Base-by-base conservation (phyloP, 1,139 yeast genomes). In the Scheffersomyces quercinus region DNA sequence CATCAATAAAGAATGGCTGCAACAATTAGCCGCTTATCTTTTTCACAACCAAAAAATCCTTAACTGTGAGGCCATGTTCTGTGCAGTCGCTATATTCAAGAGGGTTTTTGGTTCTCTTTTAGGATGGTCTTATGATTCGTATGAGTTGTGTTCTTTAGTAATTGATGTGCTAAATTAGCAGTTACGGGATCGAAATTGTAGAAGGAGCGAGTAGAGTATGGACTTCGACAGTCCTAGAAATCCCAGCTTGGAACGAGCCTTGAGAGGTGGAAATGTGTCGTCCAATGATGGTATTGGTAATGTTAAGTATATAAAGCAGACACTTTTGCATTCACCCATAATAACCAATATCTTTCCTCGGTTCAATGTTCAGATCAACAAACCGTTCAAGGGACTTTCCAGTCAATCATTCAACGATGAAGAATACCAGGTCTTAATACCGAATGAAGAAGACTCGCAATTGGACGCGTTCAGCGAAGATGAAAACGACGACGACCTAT, bases 381-480 rank as follows among this genome's bases (percentile, higher is more conserved):
- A 74, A 49, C 65, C 67, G 11, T 62, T 70, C 30, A 50, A 58
- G 13, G 75, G 73, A 7, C 59, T 72, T 28, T 46, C 66, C 13
- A 64, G 68, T 48, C 49, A 60, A 5, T 63, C 72, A 8, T 56
- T 67, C 28, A 69, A 70, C 43, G 78, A 72, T 38, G 77, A 70
- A 38, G 63, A 60, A 20, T 71, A 69, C 50, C 77, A 73, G 48
- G 59, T 57, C 15, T 45, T 70, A 37, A 59, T 66, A 3, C 67
- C 71, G 0, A 64, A 60, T 24, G 75, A 68, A 35, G 69, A 65
- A 35, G 77, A 73, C 46, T 72, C 77, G 0, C 76, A 70, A 49
- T 53, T 62, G 46, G 74, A 67, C 32, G 70, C 61, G 10, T 70
- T 71, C 45, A 59, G 62, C 39, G 77, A 71, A 33, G 72, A 63